Percentiles rank a stretch among this genome's conserved stretches.
These are phyloP conservation scores for Saccharata proteae DNA, from an alignment of 2,329 filamentous ascomycete genomes.

Conservation along the genomic window DNA sequence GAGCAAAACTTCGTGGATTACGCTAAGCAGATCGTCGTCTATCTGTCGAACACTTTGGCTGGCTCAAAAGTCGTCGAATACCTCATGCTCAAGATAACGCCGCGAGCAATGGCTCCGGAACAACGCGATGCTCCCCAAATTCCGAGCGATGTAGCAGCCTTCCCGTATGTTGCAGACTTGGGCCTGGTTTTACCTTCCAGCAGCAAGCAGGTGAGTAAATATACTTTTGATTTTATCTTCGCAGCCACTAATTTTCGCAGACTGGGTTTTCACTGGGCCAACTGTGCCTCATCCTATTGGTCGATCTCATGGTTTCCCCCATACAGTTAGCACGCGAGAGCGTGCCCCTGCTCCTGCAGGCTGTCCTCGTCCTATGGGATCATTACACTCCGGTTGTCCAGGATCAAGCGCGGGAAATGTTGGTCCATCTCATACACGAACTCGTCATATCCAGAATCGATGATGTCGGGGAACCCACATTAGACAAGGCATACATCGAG, in stretches of 20 bases:
- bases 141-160: conserved; percentile 57
- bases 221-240: conserved; percentile 1
- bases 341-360: conserved; percentile 76
- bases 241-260: no score
- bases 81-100: conserved; percentile 76
- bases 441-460: conserved; percentile 71
- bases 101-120: conserved; percentile 84
- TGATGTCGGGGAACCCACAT: conserved; percentile 51
- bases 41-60: conserved; percentile 73
- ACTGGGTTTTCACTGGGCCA: conserved; percentile 86
- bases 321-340: conserved; percentile 68
- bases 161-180: conserved; percentile 87
- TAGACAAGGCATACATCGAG: conserved; percentile 67
- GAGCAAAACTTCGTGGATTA: conserved; percentile 98
- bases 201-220: conserved; percentile 58
- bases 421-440: conserved; percentile 94
- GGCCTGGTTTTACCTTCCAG: conserved; percentile 67
- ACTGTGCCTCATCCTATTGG: conserved; percentile 80
- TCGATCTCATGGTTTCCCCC: conserved; percentile 91
- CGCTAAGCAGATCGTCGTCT: conserved; percentile 96
- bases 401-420: conserved; percentile 93
- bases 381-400: conserved; percentile 92
- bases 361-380: conserved; percentile 91
- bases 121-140: conserved; percentile 20
- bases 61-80: conserved; percentile 92